Conservation (phyloP, 805 yeast species). For the Sugiyamaella valdiviana region DNA sequence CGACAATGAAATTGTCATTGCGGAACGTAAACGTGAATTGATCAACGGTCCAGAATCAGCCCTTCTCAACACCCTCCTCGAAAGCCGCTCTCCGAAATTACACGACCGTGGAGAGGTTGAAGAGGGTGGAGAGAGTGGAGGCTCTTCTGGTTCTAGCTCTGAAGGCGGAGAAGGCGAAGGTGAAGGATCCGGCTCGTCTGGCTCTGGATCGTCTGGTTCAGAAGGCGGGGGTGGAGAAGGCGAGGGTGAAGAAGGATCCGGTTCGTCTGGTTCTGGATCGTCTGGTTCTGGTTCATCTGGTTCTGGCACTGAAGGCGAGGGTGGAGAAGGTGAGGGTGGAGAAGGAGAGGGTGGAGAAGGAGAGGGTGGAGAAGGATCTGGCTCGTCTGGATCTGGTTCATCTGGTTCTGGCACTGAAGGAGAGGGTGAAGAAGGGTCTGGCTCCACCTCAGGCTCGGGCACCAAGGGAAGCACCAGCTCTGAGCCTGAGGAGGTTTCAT, state of each 20-base stretch:
- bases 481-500: not conserved
- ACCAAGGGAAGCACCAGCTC: no score
- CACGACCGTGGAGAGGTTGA: no score
- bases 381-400: no score
- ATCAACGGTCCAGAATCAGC: no score
- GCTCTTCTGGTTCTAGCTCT: conserved; percentile 2
- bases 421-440: conserved; percentile 2
- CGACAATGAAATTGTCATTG: no score
- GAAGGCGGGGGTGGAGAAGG: not conserved
- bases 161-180: no score
- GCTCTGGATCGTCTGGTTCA: conserved; percentile 5
- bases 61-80: no score
- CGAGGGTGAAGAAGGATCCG: no score
- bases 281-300: no score
- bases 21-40: no score
- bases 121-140: no score
- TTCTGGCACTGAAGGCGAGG: conserved; percentile 2
- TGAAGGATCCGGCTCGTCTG: conserved; percentile 3
- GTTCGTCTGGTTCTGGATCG: not conserved
- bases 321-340: not conserved
- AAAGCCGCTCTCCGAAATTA: no score
- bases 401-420: conserved; percentile 4
- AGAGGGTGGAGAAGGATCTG: conserved; percentile 2
- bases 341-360: conserved; percentile 2
- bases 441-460: conserved; percentile 4